phyloP scores from a whole-genome alignment of 805 yeast species.

The Kazachstania psychrophila region DNA sequence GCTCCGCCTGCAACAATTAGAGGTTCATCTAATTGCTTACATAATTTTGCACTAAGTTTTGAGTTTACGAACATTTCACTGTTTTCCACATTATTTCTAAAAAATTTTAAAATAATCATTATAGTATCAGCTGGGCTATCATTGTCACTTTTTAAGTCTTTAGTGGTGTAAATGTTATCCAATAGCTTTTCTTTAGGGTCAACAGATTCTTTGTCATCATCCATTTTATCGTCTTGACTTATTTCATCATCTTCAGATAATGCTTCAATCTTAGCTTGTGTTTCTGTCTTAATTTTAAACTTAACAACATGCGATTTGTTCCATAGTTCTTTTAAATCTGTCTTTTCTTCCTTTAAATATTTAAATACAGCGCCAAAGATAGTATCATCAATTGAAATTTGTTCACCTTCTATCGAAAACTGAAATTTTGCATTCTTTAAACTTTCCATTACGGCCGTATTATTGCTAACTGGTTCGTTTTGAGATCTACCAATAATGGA shows the following conservation, averaged over 20 bases:
- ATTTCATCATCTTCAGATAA: slow-evolving; percentile 11
- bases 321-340: slow-evolving; percentile 50
- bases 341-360: slow-evolving; percentile 32
- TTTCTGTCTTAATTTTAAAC: slow-evolving; percentile 28
- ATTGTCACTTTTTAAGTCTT: background rate
- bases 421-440: slow-evolving; percentile 37
- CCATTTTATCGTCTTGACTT: background rate
- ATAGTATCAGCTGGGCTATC: slow-evolving; percentile 25
- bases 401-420: slow-evolving; percentile 49
- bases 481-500: slow-evolving; percentile 4
- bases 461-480: background rate
- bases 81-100: slow-evolving; percentile 29
- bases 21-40: slow-evolving; percentile 83
- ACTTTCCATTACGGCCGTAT: background rate
- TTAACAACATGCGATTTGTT: slow-evolving; percentile 42
- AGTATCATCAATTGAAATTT: slow-evolving; percentile 56
- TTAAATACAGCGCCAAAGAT: slow-evolving; percentile 66
- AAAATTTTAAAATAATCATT: slow-evolving; percentile 39
- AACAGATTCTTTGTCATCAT: background rate
- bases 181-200: slow-evolving; percentile 2
- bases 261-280: slow-evolving; percentile 1
- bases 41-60: slow-evolving; percentile 76
- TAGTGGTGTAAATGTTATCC: slow-evolving; percentile 24
- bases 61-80: slow-evolving; percentile 53
- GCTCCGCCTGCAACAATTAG: slow-evolving; percentile 78